These are phyloP conservation scores for Dendrobium officinale DNA, from an alignment of 106 monocot species.

Conservation along the genomic window DNA sequence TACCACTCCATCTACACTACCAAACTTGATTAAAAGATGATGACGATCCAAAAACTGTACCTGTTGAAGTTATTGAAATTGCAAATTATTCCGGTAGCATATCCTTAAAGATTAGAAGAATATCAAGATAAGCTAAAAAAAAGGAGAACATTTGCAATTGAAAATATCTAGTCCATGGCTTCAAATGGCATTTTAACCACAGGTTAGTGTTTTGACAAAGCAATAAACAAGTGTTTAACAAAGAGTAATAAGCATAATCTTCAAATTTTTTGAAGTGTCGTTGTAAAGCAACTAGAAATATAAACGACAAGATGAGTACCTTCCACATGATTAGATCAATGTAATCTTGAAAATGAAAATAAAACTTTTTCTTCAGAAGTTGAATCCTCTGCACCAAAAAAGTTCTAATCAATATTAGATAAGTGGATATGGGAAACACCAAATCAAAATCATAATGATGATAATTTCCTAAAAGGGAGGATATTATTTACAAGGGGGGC, in stretches of 20 bases:
- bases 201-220: not conserved
- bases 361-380: slow-evolving; percentile 87
- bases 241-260: not conserved
- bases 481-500: not conserved
- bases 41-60: slow-evolving; percentile 94
- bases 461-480: not conserved
- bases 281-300: not conserved
- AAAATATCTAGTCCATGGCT: not conserved
- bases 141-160: not conserved
- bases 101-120: not conserved
- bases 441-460: not conserved
- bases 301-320: slow-evolving; percentile 25
- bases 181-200: not conserved
- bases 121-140: not conserved
- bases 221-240: not conserved
- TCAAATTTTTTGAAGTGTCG: not conserved
- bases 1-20: slow-evolving; percentile 97
- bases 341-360: slow-evolving; percentile 97
- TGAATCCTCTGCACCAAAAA: slow-evolving; percentile 75
- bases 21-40: slow-evolving; percentile 99
- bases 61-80: slow-evolving; percentile 27
- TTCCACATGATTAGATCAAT: slow-evolving; percentile 91
- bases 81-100: not conserved
- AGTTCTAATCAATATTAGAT: not conserved
- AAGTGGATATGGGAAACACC: not conserved